Conservation (phyloP, 495 filamentous ascomycete genomes). For the Penicillium herquei region DNA sequence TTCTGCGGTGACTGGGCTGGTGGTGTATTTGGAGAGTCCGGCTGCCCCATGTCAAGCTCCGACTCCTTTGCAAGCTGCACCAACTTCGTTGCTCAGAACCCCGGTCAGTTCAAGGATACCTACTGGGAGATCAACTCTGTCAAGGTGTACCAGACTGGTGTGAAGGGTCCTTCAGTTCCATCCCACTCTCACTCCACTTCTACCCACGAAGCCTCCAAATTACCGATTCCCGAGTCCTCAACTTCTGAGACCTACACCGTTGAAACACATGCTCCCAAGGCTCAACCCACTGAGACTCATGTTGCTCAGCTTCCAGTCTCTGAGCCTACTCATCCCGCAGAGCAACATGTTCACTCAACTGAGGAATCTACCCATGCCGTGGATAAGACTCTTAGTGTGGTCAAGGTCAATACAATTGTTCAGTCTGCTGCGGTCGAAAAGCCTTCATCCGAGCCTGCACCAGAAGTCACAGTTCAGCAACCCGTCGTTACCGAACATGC, state of each 20-base stretch:
- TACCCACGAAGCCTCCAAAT: conserved; percentile 4
- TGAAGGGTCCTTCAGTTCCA: conserved; percentile 7
- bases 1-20: conserved; percentile 94
- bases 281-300: neutral
- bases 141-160: conserved; percentile 55
- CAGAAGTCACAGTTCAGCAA: neutral
- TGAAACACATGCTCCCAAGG: neutral
- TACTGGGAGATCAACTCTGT: conserved; percentile 74
- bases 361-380: neutral
- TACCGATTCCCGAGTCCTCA: conserved; percentile 1
- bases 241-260: neutral
- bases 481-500: neutral
- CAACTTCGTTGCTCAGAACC: conserved; percentile 65
- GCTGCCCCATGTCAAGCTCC: conserved; percentile 36
- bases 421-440: neutral
- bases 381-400: conserved; percentile 8
- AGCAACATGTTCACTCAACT: neutral
- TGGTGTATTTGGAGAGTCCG: conserved; percentile 43
- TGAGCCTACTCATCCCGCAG: neutral
- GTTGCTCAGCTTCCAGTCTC: neutral
- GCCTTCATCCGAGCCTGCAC: neutral
- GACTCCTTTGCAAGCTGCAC: conserved; percentile 53
- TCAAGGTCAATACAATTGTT: conserved; percentile 1
- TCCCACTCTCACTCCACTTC: conserved; percentile 5
- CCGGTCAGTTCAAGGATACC: conserved; percentile 55